Conservation (phyloP, 2,329 filamentous ascomycete genomes). For the Lachnellula subtilissima region DNA sequence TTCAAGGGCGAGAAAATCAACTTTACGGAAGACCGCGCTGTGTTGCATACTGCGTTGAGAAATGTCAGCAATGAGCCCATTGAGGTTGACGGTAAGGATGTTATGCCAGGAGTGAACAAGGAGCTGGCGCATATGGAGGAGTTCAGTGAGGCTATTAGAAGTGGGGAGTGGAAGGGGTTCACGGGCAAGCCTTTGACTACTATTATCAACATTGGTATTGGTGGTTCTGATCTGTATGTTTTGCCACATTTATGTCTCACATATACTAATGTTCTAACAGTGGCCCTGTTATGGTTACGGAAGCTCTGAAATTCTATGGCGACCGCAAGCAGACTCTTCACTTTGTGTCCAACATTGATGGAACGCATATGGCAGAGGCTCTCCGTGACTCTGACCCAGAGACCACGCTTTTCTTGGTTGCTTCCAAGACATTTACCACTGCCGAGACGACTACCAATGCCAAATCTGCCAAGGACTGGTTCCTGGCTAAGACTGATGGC, state of each 20-base stretch:
- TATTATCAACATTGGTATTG: slow-evolving; percentile 96
- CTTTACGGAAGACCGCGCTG: slow-evolving; percentile 94
- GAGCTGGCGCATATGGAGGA: slow-evolving; percentile 98
- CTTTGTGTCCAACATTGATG: slow-evolving; percentile 99
- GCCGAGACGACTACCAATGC: slow-evolving; percentile 97
- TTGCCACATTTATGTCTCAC: neutral
- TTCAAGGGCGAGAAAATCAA: slow-evolving; percentile 98
- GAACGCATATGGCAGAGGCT: slow-evolving; percentile 94
- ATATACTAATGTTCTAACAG: slow-evolving; percentile 42
- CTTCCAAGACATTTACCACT: slow-evolving; percentile 99
- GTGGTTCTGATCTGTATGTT: slow-evolving; percentile 92
- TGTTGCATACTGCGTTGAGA: slow-evolving; percentile 91
- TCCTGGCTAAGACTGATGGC: slow-evolving; percentile 73
- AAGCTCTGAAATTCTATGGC: slow-evolving; percentile 93
- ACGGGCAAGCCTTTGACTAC: slow-evolving; percentile 96
- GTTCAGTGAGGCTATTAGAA: slow-evolving; percentile 91
- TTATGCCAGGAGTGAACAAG: slow-evolving; percentile 86
- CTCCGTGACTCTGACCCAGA: slow-evolving; percentile 85
- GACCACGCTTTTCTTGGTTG: slow-evolving; percentile 97
- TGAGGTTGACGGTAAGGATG: slow-evolving; percentile 85
- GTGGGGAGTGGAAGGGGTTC: slow-evolving; percentile 94
- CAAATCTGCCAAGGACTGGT: slow-evolving; percentile 96
- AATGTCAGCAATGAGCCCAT: slow-evolving; percentile 80
- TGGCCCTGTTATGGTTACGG: slow-evolving; percentile 97
- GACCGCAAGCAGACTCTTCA: slow-evolving; percentile 82